A percentile compares a stretch with the other conserved stretches of the same genome.
Evolutionary conservation across 2,329 filamentous ascomycete species (phyloP).

Genomic region (Hymenoscyphus fraxineus): DNA sequence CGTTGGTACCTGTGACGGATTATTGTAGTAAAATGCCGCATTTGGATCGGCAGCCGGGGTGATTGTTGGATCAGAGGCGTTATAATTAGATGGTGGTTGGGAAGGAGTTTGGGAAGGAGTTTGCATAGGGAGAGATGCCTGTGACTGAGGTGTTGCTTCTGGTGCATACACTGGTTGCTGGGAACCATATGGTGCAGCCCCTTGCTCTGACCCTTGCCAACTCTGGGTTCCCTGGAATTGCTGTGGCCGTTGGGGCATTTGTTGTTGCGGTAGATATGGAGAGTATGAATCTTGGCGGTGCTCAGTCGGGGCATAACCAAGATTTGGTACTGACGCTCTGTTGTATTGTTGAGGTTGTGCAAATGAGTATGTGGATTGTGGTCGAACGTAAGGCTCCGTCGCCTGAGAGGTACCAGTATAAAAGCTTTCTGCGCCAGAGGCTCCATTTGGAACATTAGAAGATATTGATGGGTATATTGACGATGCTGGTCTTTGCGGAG

Average conservation of each 20-base stretch:
- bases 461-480: constrained; percentile 70
- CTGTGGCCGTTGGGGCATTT: constrained; percentile 40
- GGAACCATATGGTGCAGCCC: constrained; percentile 23
- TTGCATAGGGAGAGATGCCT: constrained; percentile 15
- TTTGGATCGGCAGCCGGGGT: constrained; percentile 48
- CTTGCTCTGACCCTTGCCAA: constrained; percentile 42
- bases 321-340: constrained; percentile 24
- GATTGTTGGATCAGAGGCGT: constrained; percentile 34
- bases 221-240: constrained; percentile 47
- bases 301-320: constrained; percentile 24
- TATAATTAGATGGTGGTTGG: constrained; percentile 36
- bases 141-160: constrained; percentile 28
- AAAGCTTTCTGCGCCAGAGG: constrained; percentile 69
- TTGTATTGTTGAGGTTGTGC: constrained; percentile 42
- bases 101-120: constrained; percentile 29
- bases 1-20: constrained; percentile 43
- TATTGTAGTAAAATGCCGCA: constrained; percentile 56
- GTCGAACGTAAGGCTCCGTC: constrained; percentile 44
- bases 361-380: constrained; percentile 50
- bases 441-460: constrained; percentile 44
- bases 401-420: constrained; percentile 65
- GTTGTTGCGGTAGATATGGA: constrained; percentile 37
- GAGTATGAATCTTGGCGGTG: constrained; percentile 25
- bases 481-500: constrained; percentile 47
- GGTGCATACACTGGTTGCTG: constrained; percentile 26